These are phyloP conservation scores for Flaveria bidentis DNA, from an alignment of 129 eudicot species.

Conservation along the genomic window DNA sequence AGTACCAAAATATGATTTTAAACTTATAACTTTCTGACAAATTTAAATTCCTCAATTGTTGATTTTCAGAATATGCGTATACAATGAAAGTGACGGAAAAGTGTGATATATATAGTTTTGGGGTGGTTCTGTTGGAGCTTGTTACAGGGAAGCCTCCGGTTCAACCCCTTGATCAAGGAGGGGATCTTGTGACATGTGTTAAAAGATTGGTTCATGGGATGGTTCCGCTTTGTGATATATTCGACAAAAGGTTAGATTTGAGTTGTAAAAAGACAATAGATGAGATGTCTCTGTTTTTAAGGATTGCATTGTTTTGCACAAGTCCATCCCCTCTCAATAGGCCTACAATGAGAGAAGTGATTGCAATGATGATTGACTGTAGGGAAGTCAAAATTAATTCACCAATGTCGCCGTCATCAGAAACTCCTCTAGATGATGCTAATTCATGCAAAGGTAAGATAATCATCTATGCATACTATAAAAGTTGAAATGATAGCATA, in stretches of 20 bases:
- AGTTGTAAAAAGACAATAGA: slow-evolving; percentile 49
- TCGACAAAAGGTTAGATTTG: slow-evolving; percentile 68
- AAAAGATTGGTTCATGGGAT: slow-evolving; percentile 51
- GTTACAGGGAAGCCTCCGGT: slow-evolving; percentile 85
- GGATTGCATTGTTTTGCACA: slow-evolving; percentile 86
- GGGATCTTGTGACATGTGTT: slow-evolving; percentile 81
- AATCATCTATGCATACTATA: neutral
- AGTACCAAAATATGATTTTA: neutral
- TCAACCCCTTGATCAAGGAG: slow-evolving; percentile 86
- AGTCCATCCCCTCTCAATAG: slow-evolving; percentile 68
- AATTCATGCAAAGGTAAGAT: slow-evolving; percentile 47
- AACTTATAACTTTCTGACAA: slow-evolving; percentile 5
- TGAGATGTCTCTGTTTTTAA: slow-evolving; percentile 72
- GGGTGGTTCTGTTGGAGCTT: slow-evolving; percentile 82
- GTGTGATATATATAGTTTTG: slow-evolving; percentile 88
- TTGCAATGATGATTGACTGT: slow-evolving; percentile 78
- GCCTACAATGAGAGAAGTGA: slow-evolving; percentile 86
- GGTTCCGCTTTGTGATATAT: slow-evolving; percentile 41
- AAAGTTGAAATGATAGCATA: neutral
- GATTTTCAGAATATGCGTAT: slow-evolving; percentile 84
- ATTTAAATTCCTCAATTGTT: slow-evolving; percentile 4
- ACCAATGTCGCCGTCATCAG: slow-evolving; percentile 66
- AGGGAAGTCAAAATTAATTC: slow-evolving; percentile 44
- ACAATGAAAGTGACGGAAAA: slow-evolving; percentile 96
- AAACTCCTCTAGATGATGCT: slow-evolving; percentile 66